Base-by-base conservation (phyloP, 805 yeast genomes). In the Hanseniaspora lachancei region DNA sequence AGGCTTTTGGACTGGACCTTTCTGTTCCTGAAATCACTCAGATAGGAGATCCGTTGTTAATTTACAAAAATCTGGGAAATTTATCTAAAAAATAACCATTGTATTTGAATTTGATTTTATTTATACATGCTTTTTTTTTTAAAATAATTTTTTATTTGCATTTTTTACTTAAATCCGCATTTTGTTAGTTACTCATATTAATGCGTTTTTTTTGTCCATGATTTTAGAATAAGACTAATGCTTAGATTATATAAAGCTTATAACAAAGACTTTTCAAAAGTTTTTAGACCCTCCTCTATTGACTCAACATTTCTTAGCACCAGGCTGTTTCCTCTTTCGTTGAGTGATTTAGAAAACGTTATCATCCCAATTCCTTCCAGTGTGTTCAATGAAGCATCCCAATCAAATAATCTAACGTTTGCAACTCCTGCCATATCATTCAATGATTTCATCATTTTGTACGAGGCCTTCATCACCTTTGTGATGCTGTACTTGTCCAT, bases 21-120 rank as follows among this genome's bases (percentile, higher is more conserved):
- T 84, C 84, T 50, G 75, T 91, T 20, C 95, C 93, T 2, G 97
- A 91, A 68, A 83, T 89, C 43, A 77, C 76, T 47, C 82, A 82
- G 59, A 77, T 81, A 24, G 98, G 97, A n/a, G 97, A 91, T 66
- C 98, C 98, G 4, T 74, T 91, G 29, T 74, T 91, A 52, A 75
- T 89, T 12, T 89, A 86, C 66, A 74, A 73, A 48, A 60, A 61
- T 24, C 57, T 66, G 47, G 70, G 70, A 1, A 61, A 63, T 34
- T 51, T 56, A 29, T 24, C 36, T 1, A 47, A 47, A 49, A 49
- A 48, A 21, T 41, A 41, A 32, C 10, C 35, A 32, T 32, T 12
- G 4, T 32, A 4, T 32, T 12, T 10, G 12, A 10, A 32, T 32
- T 12, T 12, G 3, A 32, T 32, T 18, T 18, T 46, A 20, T 58